phyloP scores from a whole-genome alignment of 306 rosid species.

The Betula pendula region DNA sequence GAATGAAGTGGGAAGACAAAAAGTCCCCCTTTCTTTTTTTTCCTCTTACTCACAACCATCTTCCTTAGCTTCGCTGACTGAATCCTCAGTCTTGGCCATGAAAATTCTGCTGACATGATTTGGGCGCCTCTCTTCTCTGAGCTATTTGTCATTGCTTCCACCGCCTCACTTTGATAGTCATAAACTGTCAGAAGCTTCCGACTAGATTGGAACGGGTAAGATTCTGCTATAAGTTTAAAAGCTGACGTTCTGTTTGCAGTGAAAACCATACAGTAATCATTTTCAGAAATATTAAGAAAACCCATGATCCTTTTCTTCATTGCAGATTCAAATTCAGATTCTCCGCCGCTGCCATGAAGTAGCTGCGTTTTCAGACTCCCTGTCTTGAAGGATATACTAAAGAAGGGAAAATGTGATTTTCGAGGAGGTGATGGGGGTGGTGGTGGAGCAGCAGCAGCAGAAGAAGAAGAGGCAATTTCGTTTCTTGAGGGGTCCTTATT shows the following conservation, averaged over 20 bases:
- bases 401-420: constrained; percentile 60
- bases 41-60: constrained; percentile 59
- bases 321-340: constrained; percentile 65
- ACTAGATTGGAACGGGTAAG: constrained; percentile 63
- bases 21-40: constrained; percentile 63
- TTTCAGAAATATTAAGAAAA: constrained; percentile 64
- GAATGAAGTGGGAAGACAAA: constrained; percentile 89
- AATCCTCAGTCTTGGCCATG: constrained; percentile 91
- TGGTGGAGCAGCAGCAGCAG: constrained; percentile 28
- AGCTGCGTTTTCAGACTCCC: constrained; percentile 68
- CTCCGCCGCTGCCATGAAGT: constrained; percentile 68
- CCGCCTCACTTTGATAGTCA: constrained; percentile 88
- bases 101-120: constrained; percentile 70
- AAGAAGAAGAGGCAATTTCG: constrained; percentile 39
- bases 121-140: constrained; percentile 79
- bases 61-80: constrained; percentile 63
- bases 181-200: constrained; percentile 76
- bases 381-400: constrained; percentile 58
- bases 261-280: constrained; percentile 83
- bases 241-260: constrained; percentile 92
- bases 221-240: constrained; percentile 77
- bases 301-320: constrained; percentile 70
- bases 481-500: constrained; percentile 38
- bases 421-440: constrained; percentile 33
- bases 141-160: constrained; percentile 55